phyloP scores from a whole-genome alignment of 1,284 basidiomycete genomes.

The Moesziomyces sp. region DNA sequence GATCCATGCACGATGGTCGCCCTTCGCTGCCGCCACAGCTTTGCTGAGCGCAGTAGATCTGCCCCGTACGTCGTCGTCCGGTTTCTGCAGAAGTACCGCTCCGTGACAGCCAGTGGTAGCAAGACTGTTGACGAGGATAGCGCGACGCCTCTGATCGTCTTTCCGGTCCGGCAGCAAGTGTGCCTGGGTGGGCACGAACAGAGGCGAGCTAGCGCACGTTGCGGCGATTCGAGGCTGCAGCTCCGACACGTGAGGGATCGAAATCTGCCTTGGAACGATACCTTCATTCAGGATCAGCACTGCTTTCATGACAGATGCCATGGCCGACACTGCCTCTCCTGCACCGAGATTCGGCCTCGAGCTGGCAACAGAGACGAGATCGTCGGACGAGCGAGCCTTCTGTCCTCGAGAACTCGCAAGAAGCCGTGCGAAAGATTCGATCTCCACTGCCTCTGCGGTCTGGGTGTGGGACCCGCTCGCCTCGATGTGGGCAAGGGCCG shows the following conservation, averaged over 20 bases:
- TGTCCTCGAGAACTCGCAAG: background rate
- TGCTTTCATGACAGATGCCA: slow-evolving; percentile 49
- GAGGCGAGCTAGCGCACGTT: slow-evolving; percentile 7
- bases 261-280: slow-evolving; percentile 33
- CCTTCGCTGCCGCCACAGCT: background rate
- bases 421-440: slow-evolving; percentile 31
- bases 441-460: slow-evolving; percentile 33
- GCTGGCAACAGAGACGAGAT: slow-evolving; percentile 31
- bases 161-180: slow-evolving; percentile 6
- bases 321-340: slow-evolving; percentile 44
- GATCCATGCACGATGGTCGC: slow-evolving; percentile 6
- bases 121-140: slow-evolving; percentile 43
- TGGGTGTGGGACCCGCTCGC: slow-evolving; percentile 36
- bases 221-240: slow-evolving; percentile 27
- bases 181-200: slow-evolving; percentile 27
- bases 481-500: slow-evolving; percentile 42
- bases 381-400: background rate
- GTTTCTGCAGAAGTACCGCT: slow-evolving; percentile 15
- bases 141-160: background rate
- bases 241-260: slow-evolving; percentile 12
- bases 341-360: slow-evolving; percentile 42
- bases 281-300: slow-evolving; percentile 37
- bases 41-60: background rate
- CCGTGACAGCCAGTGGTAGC: slow-evolving; percentile 35
- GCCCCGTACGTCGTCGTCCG: slow-evolving; percentile 10